Conservation (phyloP, 768 basidiomycete species). For the Lentinula raphanica region DNA sequence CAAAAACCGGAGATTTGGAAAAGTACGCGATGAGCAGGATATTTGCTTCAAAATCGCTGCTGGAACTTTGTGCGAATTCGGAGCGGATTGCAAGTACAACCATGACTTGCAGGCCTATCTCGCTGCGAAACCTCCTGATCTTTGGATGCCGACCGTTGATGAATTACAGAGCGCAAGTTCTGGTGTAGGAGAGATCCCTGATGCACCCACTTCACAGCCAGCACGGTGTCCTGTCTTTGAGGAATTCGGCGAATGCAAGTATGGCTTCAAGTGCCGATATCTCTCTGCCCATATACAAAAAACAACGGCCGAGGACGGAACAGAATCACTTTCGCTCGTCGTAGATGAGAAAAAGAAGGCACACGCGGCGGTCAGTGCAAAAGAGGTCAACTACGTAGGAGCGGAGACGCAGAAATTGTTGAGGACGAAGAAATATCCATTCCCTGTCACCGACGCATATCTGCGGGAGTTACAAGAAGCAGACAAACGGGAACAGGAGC, state of each 20-base stretch:
- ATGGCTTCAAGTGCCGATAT: slow-evolving; percentile 89
- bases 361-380: slow-evolving; percentile 35
- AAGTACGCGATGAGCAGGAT: slow-evolving; percentile 73
- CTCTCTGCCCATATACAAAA: slow-evolving; percentile 67
- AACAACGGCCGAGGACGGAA: slow-evolving; percentile 22
- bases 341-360: slow-evolving; percentile 59
- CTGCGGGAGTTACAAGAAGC: slow-evolving; percentile 43
- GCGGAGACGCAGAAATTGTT: slow-evolving; percentile 54
- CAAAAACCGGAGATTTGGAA: slow-evolving; percentile 75
- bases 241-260: slow-evolving; percentile 71
- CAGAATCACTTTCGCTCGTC: slow-evolving; percentile 38
- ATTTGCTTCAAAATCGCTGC: slow-evolving; percentile 79
- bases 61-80: slow-evolving; percentile 66
- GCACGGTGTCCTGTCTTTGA: slow-evolving; percentile 60
- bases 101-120: slow-evolving; percentile 80
- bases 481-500: slow-evolving; percentile 23
- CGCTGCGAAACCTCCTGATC: slow-evolving; percentile 66
- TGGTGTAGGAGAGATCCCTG: slow-evolving; percentile 25
- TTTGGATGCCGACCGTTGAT: slow-evolving; percentile 47
- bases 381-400: slow-evolving; percentile 70
- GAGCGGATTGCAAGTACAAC: slow-evolving; percentile 61
- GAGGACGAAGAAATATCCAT: slow-evolving; percentile 67
- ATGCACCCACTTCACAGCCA: slow-evolving; percentile 18
- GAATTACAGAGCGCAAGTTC: slow-evolving; percentile 45
- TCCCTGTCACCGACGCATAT: slow-evolving; percentile 60